Conservation (phyloP, 1,284 basidiomycete species). For the Anthracocystis walkeri region DNA sequence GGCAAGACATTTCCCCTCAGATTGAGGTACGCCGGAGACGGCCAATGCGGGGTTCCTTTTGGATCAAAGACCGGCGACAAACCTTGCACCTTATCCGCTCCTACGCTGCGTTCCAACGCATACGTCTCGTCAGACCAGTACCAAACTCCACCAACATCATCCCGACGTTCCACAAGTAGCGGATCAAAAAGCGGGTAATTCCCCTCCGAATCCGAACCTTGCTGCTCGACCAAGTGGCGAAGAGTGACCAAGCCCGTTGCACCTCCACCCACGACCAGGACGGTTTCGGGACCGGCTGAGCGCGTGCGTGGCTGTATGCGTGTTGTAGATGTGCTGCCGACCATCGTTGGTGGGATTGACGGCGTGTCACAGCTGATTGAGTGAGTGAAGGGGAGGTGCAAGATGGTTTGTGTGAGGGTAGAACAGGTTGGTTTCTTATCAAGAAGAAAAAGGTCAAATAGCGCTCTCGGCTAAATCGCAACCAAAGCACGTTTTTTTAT, state of each 20-base stretch:
- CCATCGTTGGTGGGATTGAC: not conserved
- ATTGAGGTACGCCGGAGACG: constrained; percentile 58
- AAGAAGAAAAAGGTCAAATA: too few species aligned
- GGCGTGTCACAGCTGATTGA: not conserved
- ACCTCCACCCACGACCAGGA: constrained; percentile 64
- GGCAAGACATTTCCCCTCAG: constrained; percentile 62
- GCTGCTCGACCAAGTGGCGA: constrained; percentile 48
- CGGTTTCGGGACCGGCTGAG: constrained; percentile 26
- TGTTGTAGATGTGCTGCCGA: not conserved
- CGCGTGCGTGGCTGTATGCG: constrained; percentile 22
- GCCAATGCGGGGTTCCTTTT: constrained; percentile 54
- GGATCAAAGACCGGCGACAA: constrained; percentile 35
- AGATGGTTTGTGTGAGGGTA: too few species aligned
- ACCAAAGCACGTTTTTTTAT: too few species aligned
- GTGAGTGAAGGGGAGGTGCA: too few species aligned
- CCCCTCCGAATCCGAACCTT: constrained; percentile 16
- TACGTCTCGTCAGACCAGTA: constrained; percentile 49
- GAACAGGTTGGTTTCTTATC: too few species aligned
- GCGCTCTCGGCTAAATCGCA: too few species aligned
- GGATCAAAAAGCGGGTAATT: constrained; percentile 36
- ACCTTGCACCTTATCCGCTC: constrained; percentile 26
- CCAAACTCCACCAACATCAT: constrained; percentile 64
- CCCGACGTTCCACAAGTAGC: constrained; percentile 52
- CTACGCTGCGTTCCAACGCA: constrained; percentile 32
- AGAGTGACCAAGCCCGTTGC: constrained; percentile 58